Percentiles rank a stretch among this genome's conserved stretches.
Conservation (phyloP, 1,284 basidiomycete species). For the Malassezia caprae region DNA sequence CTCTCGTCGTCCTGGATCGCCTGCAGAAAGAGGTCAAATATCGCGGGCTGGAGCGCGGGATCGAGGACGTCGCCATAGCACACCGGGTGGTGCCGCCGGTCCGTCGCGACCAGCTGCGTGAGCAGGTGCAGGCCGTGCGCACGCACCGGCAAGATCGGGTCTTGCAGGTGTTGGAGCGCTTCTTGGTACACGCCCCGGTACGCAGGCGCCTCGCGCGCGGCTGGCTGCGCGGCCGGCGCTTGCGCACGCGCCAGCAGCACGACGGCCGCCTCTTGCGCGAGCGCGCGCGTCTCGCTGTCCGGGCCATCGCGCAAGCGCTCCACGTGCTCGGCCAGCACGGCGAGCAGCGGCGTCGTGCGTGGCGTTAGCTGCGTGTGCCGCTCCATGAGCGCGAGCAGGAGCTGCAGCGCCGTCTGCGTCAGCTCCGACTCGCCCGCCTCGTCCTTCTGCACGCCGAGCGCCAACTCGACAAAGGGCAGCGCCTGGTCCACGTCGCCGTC, state of each 20-base stretch:
- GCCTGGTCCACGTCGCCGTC: constrained; percentile 28
- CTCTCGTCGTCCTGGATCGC: constrained; percentile 83
- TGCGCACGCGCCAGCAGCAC: constrained; percentile 63
- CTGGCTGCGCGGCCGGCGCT: background rate
- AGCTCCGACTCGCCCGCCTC: constrained; percentile 25
- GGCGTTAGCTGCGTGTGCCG: constrained; percentile 21
- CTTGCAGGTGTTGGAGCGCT: constrained; percentile 75
- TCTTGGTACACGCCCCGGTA: constrained; percentile 59
- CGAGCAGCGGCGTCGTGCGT: constrained; percentile 26
- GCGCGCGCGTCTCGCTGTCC: constrained; percentile 50
- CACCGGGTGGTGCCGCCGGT: background rate
- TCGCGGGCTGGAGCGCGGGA: constrained; percentile 60
- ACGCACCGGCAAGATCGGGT: constrained; percentile 85
- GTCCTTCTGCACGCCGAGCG: constrained; percentile 16
- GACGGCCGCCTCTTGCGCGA: constrained; percentile 67
- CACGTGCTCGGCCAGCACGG: constrained; percentile 30
- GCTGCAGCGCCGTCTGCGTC: constrained; percentile 27
- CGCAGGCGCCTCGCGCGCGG: background rate
- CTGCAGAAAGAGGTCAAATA: constrained; percentile 76
- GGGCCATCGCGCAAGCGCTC: constrained; percentile 22
- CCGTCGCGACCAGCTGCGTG: constrained; percentile 28
- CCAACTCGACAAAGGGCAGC: constrained; percentile 37
- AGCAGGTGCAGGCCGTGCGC: constrained; percentile 62
- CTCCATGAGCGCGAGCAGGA: constrained; percentile 41
- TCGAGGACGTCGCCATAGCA: constrained; percentile 20